Base-by-base conservation (phyloP, 176 grass and related monocot species). In the Areca catechu region DNA sequence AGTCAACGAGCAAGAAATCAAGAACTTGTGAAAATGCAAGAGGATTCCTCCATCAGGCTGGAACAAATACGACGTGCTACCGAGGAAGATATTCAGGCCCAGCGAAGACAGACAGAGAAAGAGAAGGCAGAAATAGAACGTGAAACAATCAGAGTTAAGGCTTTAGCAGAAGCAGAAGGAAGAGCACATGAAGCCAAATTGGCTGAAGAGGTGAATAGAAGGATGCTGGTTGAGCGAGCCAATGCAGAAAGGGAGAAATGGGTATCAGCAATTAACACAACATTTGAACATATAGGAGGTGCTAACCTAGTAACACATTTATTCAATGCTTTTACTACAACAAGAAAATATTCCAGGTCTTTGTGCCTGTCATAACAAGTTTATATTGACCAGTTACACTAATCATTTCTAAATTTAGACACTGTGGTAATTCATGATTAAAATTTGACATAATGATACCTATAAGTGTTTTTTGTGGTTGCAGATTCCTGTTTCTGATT, bases 211-310 rank as follows among this genome's bases (percentile, higher is more conserved):
- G 72, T 97, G 16, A 77, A 82, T 24, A 88, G 80, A 61, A 63
- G 93, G 23, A 53, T 80, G 62, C 53, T 91, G 65, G 2, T 85
- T 9, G 78, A 91, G 20, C 22, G 56, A 54, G 73, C 71, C 66
- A 88, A 85, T 50, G 93, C 93, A 56, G 93, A 97, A 72, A 82
- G 59, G 66, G 93, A 97, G 53, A 97, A 97, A 66, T 97, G 93
- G 93, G 60, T 85, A 14, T 69, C 85, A 66, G 87, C 76, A 48
- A 91, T 97, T 69, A 91, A 97, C 81, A 85, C 87, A 54, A 97
- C 93, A 19, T 97, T 97, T 53, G 81, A 83, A 34, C 93, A 97
- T 77, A 83, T 97, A 71, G 87, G 93, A 97, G 93, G 93, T 97
- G 76, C 74, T 34, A 37, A 18, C 34, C 34, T 43, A 43, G 34